Conservation (phyloP, 2,329 filamentous ascomycete genomes). For the Tolypocladium sp. region DNA sequence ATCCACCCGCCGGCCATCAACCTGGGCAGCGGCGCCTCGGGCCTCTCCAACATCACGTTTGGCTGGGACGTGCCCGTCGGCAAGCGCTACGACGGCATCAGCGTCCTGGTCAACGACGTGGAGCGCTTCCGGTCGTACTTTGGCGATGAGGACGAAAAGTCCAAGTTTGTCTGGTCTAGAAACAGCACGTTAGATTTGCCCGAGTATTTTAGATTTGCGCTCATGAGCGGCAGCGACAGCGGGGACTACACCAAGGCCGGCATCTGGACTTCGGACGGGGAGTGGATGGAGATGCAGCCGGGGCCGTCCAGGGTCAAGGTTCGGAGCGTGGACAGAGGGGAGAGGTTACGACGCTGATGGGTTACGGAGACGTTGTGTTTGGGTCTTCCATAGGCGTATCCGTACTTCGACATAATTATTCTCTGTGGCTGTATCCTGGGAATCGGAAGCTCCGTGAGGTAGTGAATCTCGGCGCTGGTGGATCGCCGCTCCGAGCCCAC, state of each 20-base stretch:
- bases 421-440: neutral
- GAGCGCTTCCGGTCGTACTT: constrained; percentile 70
- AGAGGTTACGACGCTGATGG: constrained; percentile 11
- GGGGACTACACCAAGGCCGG: constrained; percentile 72
- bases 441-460: neutral
- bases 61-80: constrained; percentile 36
- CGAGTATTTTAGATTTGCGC: constrained; percentile 73
- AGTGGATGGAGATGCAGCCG: constrained; percentile 56
- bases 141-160: constrained; percentile 35
- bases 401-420: neutral
- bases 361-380: neutral
- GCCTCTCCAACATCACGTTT: constrained; percentile 58
- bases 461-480: neutral
- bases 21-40: constrained; percentile 22
- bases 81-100: constrained; percentile 61
- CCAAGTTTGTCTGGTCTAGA: constrained; percentile 51
- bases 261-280: constrained; percentile 53
- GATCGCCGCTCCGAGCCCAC: neutral
- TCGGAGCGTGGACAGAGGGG: constrained; percentile 12
- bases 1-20: constrained; percentile 38
- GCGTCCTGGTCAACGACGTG: constrained; percentile 77
- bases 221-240: constrained; percentile 53
- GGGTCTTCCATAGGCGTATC: neutral
- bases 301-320: constrained; percentile 44
- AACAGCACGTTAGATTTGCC: constrained; percentile 34